phyloP scores from a whole-genome alignment of 2,329 filamentous ascomycete genomes.

The Trichophyton verrucosum region DNA sequence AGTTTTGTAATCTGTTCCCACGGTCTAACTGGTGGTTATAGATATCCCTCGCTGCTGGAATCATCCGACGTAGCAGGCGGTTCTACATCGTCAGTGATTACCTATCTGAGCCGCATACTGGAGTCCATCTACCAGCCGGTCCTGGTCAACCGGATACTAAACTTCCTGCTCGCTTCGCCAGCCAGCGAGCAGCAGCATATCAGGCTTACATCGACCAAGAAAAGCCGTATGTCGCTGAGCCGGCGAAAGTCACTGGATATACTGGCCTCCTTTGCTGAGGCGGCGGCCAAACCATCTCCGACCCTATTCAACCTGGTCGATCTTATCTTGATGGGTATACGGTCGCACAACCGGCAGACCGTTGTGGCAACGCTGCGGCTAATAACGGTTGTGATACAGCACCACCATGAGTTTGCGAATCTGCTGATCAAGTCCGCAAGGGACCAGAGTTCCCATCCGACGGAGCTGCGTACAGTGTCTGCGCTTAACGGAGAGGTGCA shows the following conservation, averaged over 20 bases:
- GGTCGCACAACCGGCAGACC: conserved; percentile 76
- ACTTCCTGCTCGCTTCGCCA: conserved; percentile 77
- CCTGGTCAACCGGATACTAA: conserved; percentile 83
- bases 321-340: conserved; percentile 71
- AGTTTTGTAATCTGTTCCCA: no score
- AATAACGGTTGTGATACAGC: conserved; percentile 69
- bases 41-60: conserved; percentile 88
- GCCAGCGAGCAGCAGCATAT: conserved; percentile 25
- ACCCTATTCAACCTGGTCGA: conserved; percentile 88
- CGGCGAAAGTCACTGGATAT: conserved; percentile 83
- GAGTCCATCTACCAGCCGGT: conserved; percentile 87
- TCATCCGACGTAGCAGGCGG: conserved; percentile 95
- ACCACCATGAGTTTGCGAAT: conserved; percentile 75
- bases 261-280: conserved; percentile 63
- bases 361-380: conserved; percentile 80
- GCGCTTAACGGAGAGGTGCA: conserved; percentile 31
- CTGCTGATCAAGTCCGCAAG: conserved; percentile 49
- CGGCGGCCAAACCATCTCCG: conserved; percentile 65
- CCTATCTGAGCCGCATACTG: conserved; percentile 80
- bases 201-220: conserved; percentile 41
- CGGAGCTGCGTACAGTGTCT: conserved; percentile 25
- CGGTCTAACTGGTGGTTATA: conserved; percentile 23
- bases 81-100: conserved; percentile 89
- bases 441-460: conserved; percentile 11
- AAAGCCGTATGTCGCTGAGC: conserved; percentile 46